Evolutionary conservation across 345 rosid species (phyloP).

Genomic region (Populus simonii): DNA sequence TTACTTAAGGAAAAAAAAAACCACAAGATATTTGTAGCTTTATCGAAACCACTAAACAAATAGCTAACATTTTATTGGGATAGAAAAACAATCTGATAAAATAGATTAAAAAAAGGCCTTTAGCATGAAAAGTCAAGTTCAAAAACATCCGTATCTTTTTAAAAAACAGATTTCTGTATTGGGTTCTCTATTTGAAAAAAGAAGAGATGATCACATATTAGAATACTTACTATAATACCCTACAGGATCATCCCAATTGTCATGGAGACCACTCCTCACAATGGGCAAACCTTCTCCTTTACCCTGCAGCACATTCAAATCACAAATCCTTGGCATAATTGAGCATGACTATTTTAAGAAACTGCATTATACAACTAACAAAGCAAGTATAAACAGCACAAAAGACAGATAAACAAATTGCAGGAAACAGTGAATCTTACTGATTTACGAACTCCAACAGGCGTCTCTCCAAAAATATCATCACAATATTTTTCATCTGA

Average conservation of each 20-base stretch:
- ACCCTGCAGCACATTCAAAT: conserved; percentile 43
- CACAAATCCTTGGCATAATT: not conserved
- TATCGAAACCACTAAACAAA: not conserved
- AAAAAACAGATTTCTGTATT: not conserved
- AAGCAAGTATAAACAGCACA: not conserved
- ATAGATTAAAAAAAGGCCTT: not conserved
- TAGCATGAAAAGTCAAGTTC: not conserved
- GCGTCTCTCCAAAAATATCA: conserved; percentile 97
- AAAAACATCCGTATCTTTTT: not conserved
- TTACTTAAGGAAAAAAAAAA: not conserved
- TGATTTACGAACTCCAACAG: conserved; percentile 56
- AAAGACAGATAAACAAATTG: not conserved
- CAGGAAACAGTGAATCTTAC: conserved; percentile 31
- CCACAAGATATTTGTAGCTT: not conserved
- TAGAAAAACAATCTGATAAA: not conserved
- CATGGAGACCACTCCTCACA: conserved; percentile 79
- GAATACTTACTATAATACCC: conserved; percentile 88
- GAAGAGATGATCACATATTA: not conserved
- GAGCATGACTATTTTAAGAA: not conserved
- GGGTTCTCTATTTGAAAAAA: not conserved
- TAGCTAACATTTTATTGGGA: not conserved
- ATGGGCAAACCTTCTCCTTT: conserved; percentile 66
- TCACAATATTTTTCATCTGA: conserved; percentile 73
- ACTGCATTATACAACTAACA: not conserved
- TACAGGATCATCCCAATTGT: conserved; percentile 99